Evolutionary conservation across 2,329 filamentous ascomycete species (phyloP).

Genomic region (Endoconidiophora polonica): DNA sequence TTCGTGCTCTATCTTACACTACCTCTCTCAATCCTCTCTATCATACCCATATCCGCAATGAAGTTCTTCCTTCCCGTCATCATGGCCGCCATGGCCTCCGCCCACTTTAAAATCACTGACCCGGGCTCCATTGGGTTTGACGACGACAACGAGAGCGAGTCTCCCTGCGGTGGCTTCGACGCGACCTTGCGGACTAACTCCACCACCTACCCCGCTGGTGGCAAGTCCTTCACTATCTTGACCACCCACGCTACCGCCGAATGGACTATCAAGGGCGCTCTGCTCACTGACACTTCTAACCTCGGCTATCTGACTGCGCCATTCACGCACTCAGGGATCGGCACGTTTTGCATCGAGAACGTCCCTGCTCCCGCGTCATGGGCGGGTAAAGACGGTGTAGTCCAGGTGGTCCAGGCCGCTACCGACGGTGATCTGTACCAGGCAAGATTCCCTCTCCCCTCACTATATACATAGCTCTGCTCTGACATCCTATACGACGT

Average conservation of each 20-base stretch:
- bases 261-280: slow-evolving; percentile 11
- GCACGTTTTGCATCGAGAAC: slow-evolving; percentile 34
- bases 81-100: slow-evolving; percentile 9
- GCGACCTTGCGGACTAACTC: slow-evolving; percentile 11
- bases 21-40: background rate
- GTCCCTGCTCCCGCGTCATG: slow-evolving; percentile 33
- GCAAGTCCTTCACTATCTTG: slow-evolving; percentile 9
- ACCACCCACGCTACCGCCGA: slow-evolving; percentile 10
- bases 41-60: background rate
- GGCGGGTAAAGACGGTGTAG: slow-evolving; percentile 36
- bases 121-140: slow-evolving; percentile 11
- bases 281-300: slow-evolving; percentile 9
- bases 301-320: slow-evolving; percentile 9
- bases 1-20: background rate
- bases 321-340: slow-evolving; percentile 32
- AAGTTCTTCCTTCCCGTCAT: slow-evolving; percentile 11
- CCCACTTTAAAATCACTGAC: slow-evolving; percentile 12
- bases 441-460: slow-evolving; percentile 22
- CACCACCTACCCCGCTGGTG: slow-evolving; percentile 9
- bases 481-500: background rate
- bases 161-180: slow-evolving; percentile 12
- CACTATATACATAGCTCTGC: too few relatives aligned
- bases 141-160: slow-evolving; percentile 10
- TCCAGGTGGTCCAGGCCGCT: slow-evolving; percentile 34
- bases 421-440: slow-evolving; percentile 40